Evolutionary conservation across 2,329 filamentous ascomycete species (phyloP).

Genomic region (Nemania sp.): DNA sequence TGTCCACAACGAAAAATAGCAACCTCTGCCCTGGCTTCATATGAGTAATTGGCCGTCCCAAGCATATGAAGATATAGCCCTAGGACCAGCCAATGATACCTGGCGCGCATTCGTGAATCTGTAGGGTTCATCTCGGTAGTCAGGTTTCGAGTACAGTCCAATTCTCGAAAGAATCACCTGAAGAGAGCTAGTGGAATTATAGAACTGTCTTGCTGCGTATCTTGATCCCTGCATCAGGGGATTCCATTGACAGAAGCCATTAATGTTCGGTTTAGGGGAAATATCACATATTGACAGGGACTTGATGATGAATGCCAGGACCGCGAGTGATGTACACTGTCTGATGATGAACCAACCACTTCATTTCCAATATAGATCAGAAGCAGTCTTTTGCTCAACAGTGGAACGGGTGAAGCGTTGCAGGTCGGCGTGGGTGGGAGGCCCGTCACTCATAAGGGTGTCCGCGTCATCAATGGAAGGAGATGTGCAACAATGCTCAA

Average conservation of each 20-base stretch:
- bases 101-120: not conserved
- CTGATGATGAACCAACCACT: not conserved
- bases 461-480: constrained; percentile 45
- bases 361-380: constrained; percentile 59
- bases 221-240: not conserved
- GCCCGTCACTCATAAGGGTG: constrained; percentile 50
- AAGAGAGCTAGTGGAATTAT: no score
- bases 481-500: constrained; percentile 63
- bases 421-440: constrained; percentile 52
- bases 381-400: constrained; percentile 51
- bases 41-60: no score
- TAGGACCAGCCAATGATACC: not conserved
- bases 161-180: no score
- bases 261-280: not conserved
- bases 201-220: not conserved
- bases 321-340: not conserved
- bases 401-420: constrained; percentile 64
- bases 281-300: constrained; percentile 3
- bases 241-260: not conserved
- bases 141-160: no score
- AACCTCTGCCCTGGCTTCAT: constrained; percentile 18
- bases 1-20: constrained; percentile 20
- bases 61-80: constrained; percentile 1
- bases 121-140: no score
- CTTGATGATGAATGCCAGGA: not conserved